Conservation (phyloP, 2,329 filamentous ascomycete genomes). For the Pseudonectria foliicola region DNA sequence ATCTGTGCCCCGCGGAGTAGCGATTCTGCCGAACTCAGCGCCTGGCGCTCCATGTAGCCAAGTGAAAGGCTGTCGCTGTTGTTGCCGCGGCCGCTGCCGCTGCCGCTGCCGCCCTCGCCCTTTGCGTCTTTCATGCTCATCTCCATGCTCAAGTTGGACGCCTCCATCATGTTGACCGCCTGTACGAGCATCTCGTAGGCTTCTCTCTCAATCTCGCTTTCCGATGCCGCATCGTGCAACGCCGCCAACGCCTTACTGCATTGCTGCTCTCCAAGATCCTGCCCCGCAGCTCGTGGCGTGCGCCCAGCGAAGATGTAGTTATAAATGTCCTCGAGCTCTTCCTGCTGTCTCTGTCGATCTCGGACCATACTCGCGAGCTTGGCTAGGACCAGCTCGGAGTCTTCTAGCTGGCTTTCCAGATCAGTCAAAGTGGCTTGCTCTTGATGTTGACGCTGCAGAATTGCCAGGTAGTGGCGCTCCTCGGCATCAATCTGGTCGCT, state of each 20-base stretch:
- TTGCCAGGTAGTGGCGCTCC: slow-evolving; percentile 48
- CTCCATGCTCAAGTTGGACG: slow-evolving; percentile 31
- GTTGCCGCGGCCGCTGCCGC: no score
- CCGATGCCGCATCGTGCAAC: slow-evolving; percentile 31
- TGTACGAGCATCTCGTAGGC: slow-evolving; percentile 33
- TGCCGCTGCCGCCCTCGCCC: no score
- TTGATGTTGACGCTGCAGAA: slow-evolving; percentile 40
- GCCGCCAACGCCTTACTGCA: slow-evolving; percentile 26
- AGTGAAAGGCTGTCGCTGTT: no score
- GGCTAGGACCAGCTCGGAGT: slow-evolving; percentile 29
- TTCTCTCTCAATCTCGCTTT: slow-evolving; percentile 33
- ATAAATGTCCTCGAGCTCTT: slow-evolving; percentile 45
- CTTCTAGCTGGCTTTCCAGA: slow-evolving; percentile 31
- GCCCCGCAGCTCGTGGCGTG: slow-evolving; percentile 45
- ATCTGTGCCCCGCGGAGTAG: slow-evolving; percentile 33
- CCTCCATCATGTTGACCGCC: slow-evolving; percentile 29
- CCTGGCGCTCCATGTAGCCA: slow-evolving; percentile 39
- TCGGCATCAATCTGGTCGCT: slow-evolving; percentile 43
- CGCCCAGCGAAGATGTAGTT: slow-evolving; percentile 44
- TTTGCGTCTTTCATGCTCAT: slow-evolving; percentile 31
- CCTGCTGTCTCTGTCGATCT: slow-evolving; percentile 34
- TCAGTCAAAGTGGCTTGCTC: slow-evolving; percentile 35
- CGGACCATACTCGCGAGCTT: slow-evolving; percentile 30
- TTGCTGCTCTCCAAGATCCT: slow-evolving; percentile 39
- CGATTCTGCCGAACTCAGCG: slow-evolving; percentile 40